Evolutionary conservation across 805 yeast species (phyloP).

Genomic region (Clavispora fructus): DNA sequence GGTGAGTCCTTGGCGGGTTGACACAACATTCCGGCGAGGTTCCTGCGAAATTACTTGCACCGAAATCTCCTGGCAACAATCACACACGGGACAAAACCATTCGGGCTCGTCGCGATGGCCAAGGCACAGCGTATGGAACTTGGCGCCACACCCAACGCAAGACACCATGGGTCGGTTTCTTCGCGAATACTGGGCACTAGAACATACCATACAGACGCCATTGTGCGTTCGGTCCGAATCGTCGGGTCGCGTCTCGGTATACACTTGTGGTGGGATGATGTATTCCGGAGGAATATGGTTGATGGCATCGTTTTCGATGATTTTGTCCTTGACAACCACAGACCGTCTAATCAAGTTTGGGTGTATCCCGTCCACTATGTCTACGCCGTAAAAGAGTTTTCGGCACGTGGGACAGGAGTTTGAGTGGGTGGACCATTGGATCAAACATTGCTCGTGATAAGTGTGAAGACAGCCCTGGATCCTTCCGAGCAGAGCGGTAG

Average conservation of each 20-base stretch:
- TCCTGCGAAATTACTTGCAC: neutral
- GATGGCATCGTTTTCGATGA: constrained; percentile 32
- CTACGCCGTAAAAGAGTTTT: constrained; percentile 35
- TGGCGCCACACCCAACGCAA: constrained; percentile 33
- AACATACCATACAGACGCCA: constrained; percentile 31
- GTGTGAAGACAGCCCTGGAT: constrained; percentile 42
- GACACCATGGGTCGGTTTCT: constrained; percentile 15
- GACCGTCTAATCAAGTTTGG: constrained; percentile 7
- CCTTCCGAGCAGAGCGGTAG: constrained; percentile 18
- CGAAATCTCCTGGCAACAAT: constrained; percentile 30
- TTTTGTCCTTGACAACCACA: constrained; percentile 24
- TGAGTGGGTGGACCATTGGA: constrained; percentile 52
- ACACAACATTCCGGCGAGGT: neutral
- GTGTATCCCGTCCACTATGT: constrained; percentile 18
- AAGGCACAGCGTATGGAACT: constrained; percentile 38
- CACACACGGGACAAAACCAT: constrained; percentile 54
- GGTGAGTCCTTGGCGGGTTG: neutral
- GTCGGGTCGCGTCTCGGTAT: constrained; percentile 1
- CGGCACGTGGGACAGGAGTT: constrained; percentile 63
- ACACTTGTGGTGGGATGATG: constrained; percentile 18
- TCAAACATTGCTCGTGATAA: constrained; percentile 55
- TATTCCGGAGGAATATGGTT: constrained; percentile 33
- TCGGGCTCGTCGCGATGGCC: constrained; percentile 19
- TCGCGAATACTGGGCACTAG: constrained; percentile 28
- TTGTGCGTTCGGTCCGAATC: constrained; percentile 2